Base-by-base conservation (phyloP, 192 early-diverging fungal species). In the Geranomyces variabilis region DNA sequence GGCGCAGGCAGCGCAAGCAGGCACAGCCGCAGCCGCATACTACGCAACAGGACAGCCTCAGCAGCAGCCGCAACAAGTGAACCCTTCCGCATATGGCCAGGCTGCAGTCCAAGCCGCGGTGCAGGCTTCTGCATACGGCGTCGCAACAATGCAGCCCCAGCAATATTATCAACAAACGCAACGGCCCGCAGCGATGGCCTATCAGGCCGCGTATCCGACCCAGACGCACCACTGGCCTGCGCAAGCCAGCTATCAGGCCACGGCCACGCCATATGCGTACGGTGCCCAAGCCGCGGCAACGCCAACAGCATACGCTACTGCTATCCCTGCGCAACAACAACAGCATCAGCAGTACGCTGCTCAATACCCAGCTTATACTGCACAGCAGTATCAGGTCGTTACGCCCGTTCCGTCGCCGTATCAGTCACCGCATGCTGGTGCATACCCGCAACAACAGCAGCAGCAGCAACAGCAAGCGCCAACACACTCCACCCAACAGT, bases 91-190 rank as follows among this genome's bases (percentile, higher is more conserved):
- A 10, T 70, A 70, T 61, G 69, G 69, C 24, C 69, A 70, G 55
- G 69, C 55, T 21, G 69, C 69, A 22, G 58, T 70, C 19, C 69
- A 70, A 43, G 69, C 69, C 1, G 69, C 69, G 10, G 69, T 70
- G 6, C 69, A 70, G 45, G 69, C 69, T 13, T 70, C 69, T 6
- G 58, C 69, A 28, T 70, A 70, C 47, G 69, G 69, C 45, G 36
- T 57, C 36, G 31, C 36, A 31, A 46, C 36, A 28, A 22, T 36
- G 31, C 66, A 67, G 34, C 66, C 9, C 4, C 21, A 56, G 58
- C 55, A 69, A 19, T 44, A 70, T 12, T 33, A 47, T 19, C 69
- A 70, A 24, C 19, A 21, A 21, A 3, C 45, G 13, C 63, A 65
- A 29, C 63, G 21, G 43, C 51, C 51, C 4, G 17, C 51, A 53